These are phyloP conservation scores for Ascocoryne sarcoides DNA, from an alignment of 2,329 filamentous ascomycete species.

Conservation along the genomic window DNA sequence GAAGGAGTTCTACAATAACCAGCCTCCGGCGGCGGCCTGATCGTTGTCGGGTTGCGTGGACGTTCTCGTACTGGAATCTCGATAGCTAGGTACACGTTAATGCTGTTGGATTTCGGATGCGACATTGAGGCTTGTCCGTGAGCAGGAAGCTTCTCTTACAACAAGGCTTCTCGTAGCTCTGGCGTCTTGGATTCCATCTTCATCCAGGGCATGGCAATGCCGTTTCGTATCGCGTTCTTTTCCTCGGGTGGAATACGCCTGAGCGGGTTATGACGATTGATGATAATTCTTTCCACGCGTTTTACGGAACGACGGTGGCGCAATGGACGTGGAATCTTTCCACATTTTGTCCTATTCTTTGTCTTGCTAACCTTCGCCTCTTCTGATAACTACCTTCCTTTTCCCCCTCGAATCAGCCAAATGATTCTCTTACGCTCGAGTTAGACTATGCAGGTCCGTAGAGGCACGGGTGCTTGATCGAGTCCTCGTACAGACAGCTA, in stretches of 20 bases:
- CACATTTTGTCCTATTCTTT: neutral
- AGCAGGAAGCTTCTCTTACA: slow-evolving; percentile 24
- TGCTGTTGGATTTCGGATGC: slow-evolving; percentile 13
- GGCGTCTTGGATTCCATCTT: slow-evolving; percentile 19
- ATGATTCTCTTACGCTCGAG: neutral
- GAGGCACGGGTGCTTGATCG: no score
- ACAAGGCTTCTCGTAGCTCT: slow-evolving; percentile 16
- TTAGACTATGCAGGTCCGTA: no score
- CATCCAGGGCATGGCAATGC: slow-evolving; percentile 14
- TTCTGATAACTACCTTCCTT: neutral
- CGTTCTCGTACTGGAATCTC: slow-evolving; percentile 19
- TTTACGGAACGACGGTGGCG: no score
- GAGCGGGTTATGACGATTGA: neutral
- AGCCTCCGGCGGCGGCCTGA: slow-evolving; percentile 15
- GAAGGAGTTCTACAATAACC: slow-evolving; percentile 38
- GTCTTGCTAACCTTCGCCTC: no score
- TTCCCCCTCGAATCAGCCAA: neutral
- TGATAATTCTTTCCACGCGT: slow-evolving; percentile 1
- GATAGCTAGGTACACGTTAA: slow-evolving; percentile 15
- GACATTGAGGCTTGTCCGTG: slow-evolving; percentile 23
- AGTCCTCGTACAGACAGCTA: no score
- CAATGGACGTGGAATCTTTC: no score
- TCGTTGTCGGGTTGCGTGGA: slow-evolving; percentile 3
- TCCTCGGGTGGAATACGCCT: no score
- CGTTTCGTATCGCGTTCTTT: slow-evolving; percentile 11